phyloP scores from a whole-genome alignment of 163 green algal species.

The Chlorella variabilis region DNA sequence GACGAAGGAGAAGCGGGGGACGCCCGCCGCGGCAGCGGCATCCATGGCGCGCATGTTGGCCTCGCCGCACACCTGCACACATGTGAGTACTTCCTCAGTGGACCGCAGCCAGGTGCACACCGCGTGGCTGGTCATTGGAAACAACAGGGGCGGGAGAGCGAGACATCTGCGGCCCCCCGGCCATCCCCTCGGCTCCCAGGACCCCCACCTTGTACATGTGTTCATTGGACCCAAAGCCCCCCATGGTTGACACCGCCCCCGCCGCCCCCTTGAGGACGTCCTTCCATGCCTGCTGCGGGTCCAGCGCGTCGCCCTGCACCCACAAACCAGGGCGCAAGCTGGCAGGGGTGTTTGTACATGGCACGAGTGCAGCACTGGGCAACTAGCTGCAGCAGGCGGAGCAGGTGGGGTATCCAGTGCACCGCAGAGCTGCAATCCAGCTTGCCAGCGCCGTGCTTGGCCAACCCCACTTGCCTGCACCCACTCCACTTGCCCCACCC shows the following conservation, averaged over 20 bases:
- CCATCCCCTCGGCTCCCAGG: too few species aligned
- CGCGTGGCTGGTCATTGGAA: too few species aligned
- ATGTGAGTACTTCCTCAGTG: neutral
- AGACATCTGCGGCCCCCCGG: too few species aligned
- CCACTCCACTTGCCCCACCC: slow-evolving; percentile 80
- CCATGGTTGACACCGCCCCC: slow-evolving; percentile 76
- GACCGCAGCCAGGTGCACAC: too few species aligned
- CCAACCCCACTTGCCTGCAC: slow-evolving; percentile 19
- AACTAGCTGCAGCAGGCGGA: neutral
- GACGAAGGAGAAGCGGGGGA: slow-evolving; percentile 90
- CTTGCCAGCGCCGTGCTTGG: neutral
- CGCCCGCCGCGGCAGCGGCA: slow-evolving; percentile 66
- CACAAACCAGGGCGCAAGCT: too few species aligned
- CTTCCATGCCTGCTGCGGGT: slow-evolving; percentile 46
- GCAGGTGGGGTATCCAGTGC: neutral
- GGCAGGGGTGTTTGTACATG: neutral
- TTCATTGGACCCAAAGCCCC: slow-evolving; percentile 84
- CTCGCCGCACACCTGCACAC: slow-evolving; percentile 70
- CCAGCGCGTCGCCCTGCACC: slow-evolving; percentile 62
- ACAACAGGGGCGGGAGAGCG: too few species aligned
- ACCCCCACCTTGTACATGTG: slow-evolving; percentile 75
- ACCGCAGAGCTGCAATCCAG: neutral
- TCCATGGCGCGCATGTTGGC: slow-evolving; percentile 37
- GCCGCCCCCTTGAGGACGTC: slow-evolving; percentile 51
- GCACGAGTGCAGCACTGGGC: neutral